Percentiles rank a stretch among this genome's conserved stretches.
These are phyloP conservation scores for Calonectria hongkongensis DNA, from an alignment of 2,329 filamentous ascomycete genomes.

Conservation along the genomic window DNA sequence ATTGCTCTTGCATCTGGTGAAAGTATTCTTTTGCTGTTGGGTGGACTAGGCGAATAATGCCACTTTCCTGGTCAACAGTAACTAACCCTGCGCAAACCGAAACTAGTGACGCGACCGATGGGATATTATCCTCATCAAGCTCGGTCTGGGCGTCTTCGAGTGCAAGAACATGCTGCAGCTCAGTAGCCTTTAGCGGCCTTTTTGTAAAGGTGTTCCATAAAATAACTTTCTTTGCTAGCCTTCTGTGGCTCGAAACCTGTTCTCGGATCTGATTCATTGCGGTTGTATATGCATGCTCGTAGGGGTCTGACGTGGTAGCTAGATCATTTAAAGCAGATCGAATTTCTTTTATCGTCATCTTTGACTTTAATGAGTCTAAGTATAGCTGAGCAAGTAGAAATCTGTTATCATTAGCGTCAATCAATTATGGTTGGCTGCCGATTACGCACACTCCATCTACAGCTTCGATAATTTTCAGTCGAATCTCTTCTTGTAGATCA, in stretches of 20 bases:
- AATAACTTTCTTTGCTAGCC: neutral
- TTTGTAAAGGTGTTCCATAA: neutral
- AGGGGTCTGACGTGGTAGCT: slow-evolving; percentile 54
- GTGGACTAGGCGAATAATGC: slow-evolving; percentile 5
- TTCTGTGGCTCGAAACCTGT: slow-evolving; percentile 52
- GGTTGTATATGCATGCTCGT: slow-evolving; percentile 49
- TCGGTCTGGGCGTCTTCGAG: neutral
- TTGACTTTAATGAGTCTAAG: slow-evolving; percentile 42
- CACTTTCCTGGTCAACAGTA: slow-evolving; percentile 1
- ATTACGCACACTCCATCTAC: slow-evolving; percentile 34
- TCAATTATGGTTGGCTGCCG: no score
- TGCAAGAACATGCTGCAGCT: neutral
- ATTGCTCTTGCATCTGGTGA: neutral
- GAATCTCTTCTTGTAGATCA: slow-evolving; percentile 35
- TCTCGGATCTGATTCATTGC: slow-evolving; percentile 59
- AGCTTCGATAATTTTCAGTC: slow-evolving; percentile 1
- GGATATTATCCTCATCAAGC: neutral
- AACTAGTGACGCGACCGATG: neutral
- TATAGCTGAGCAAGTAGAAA: slow-evolving; percentile 48
- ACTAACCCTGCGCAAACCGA: slow-evolving; percentile 10
- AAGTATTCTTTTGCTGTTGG: slow-evolving; percentile 7
- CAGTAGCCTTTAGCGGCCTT: neutral
- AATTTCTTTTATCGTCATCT: slow-evolving; percentile 43
- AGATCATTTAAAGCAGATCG: slow-evolving; percentile 54
- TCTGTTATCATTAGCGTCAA: slow-evolving; percentile 5